Percentiles rank a stretch among this genome's conserved stretches.
These are phyloP conservation scores for Berkeleyomyces basicola DNA, from an alignment of 2,329 filamentous ascomycete genomes.

Conservation along the genomic window DNA sequence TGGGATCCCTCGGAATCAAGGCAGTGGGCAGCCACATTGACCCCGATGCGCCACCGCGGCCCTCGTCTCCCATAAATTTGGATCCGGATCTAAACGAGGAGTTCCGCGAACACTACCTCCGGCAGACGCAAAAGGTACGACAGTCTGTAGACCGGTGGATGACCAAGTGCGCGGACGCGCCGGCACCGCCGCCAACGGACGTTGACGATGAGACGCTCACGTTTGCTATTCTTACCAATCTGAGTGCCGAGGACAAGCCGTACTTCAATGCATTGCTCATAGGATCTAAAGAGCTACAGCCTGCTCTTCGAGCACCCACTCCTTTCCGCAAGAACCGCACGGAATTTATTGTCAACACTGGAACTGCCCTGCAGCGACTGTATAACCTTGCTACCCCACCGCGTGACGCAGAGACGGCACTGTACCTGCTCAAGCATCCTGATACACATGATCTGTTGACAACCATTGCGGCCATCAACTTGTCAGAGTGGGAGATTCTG, in stretches of 20 bases:
- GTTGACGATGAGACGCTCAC: slow-evolving; percentile 87
- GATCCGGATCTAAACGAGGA: slow-evolving; percentile 91
- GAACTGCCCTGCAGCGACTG: slow-evolving; percentile 64
- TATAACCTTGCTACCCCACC: slow-evolving; percentile 60
- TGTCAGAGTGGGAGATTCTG: slow-evolving; percentile 92
- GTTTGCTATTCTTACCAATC: slow-evolving; percentile 82
- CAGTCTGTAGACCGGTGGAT: slow-evolving; percentile 87
- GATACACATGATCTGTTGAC: slow-evolving; percentile 71
- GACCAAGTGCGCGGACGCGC: slow-evolving; percentile 56
- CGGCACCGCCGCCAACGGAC: slow-evolving; percentile 63
- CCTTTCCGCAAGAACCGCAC: slow-evolving; percentile 49
- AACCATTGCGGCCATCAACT: slow-evolving; percentile 73
- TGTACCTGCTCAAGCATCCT: slow-evolving; percentile 72
- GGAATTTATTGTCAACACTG: slow-evolving; percentile 58
- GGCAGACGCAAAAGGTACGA: slow-evolving; percentile 83
- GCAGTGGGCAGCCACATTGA: slow-evolving; percentile 40
- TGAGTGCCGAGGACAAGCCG: slow-evolving; percentile 58
- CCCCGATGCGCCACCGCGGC: slow-evolving; percentile 41
- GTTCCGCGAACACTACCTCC: slow-evolving; percentile 79
- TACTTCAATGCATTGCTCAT: slow-evolving; percentile 68
- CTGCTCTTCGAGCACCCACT: slow-evolving; percentile 48
- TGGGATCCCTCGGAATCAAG: slow-evolving; percentile 44
- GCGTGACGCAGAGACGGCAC: slow-evolving; percentile 69
- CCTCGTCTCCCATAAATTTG: slow-evolving; percentile 51
- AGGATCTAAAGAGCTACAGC: slow-evolving; percentile 39